Evolutionary conservation across 108 stramenopile species (phyloP), one percentile per base, ranked within the genome.

Genomic region (Stephanodiscus triporus): DNA sequence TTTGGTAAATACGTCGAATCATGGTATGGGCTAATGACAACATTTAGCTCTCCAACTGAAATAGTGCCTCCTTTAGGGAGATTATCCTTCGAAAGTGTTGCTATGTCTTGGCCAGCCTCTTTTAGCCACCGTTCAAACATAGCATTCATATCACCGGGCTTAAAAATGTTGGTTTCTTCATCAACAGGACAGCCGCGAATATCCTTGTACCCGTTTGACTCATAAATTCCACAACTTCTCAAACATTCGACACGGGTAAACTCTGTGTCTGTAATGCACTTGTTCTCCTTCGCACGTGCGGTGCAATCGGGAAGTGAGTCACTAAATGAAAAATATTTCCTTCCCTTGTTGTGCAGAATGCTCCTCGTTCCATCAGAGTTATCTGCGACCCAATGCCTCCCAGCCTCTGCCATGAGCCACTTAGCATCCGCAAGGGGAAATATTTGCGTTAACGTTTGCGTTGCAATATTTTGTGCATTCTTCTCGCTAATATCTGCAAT

Each of bases 401-500:
- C 81, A 4, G 26, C 42, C 59, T 82, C 72, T 19, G 72, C 72
- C 49, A 73, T 27, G 14, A 78, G 66, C 76, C 77, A 82, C 17
- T 53, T 67, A 0, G 66, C 27, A 67, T 82, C 76, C 19, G 72
- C 51, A 64, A 67, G 54, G 2, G 81, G 81, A 53, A 78, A 82
- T 40, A 82, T 74, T 42, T 82, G 81, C 26, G 81, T 82, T 34
- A 80, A 53, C 4, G 76, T 78, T 27, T 67, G 45, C 11, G 13
- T 42, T 16, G 77, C 26, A 47, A 82, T 78, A 6, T 50, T 40
- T 19, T 85, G 60, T 9, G 85, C 80, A 56, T 85, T 88, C 9
- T 68, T 62, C 17, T 80, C 68, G 42, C 84, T 81, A 43, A 88
- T 78, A 55, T 91, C 89, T 20, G 86, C 89, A 26, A 91, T 78